phyloP scores from a whole-genome alignment of 371 early-diverging fungal genomes.

The Dichotomocladium elegans region DNA sequence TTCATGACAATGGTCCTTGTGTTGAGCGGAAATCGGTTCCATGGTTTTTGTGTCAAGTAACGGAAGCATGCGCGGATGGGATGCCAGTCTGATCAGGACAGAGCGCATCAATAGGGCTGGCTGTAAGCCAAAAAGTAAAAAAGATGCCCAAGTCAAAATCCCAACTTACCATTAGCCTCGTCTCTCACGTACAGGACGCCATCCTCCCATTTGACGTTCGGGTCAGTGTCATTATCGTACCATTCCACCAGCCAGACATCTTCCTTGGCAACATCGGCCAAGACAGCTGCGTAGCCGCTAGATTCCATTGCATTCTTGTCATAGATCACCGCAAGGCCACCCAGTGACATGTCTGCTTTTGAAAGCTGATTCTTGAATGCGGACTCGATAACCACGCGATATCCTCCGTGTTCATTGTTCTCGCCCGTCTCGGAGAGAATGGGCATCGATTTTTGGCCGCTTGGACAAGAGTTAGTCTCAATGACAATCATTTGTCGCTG shows the following conservation, averaged over 20 bases:
- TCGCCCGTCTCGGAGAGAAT: slow-evolving; percentile 81
- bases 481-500: slow-evolving; percentile 95
- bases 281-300: slow-evolving; percentile 83
- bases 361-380: slow-evolving; percentile 76
- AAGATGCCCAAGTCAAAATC: too few species aligned
- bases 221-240: slow-evolving; percentile 72
- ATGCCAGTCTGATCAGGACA: slow-evolving; percentile 82
- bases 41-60: slow-evolving; percentile 91
- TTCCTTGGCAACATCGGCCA: slow-evolving; percentile 84
- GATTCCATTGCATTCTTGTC: slow-evolving; percentile 94
- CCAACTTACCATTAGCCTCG: slow-evolving; percentile 47
- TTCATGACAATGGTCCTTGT: slow-evolving; percentile 86
- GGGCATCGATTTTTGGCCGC: slow-evolving; percentile 96
- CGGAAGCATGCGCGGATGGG: slow-evolving; percentile 89
- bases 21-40: slow-evolving; percentile 86
- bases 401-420: slow-evolving; percentile 67
- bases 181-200: slow-evolving; percentile 77
- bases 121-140: too few species aligned
- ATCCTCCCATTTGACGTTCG: slow-evolving; percentile 82
- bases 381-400: slow-evolving; percentile 73
- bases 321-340: slow-evolving; percentile 86
- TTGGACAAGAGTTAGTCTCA: slow-evolving; percentile 93
- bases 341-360: slow-evolving; percentile 63
- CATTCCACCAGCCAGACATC: slow-evolving; percentile 85
- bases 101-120: too few species aligned